Evolutionary conservation across 495 filamentous ascomycete genomes (phyloP).

Genomic region (Aspergillus indologenus): DNA sequence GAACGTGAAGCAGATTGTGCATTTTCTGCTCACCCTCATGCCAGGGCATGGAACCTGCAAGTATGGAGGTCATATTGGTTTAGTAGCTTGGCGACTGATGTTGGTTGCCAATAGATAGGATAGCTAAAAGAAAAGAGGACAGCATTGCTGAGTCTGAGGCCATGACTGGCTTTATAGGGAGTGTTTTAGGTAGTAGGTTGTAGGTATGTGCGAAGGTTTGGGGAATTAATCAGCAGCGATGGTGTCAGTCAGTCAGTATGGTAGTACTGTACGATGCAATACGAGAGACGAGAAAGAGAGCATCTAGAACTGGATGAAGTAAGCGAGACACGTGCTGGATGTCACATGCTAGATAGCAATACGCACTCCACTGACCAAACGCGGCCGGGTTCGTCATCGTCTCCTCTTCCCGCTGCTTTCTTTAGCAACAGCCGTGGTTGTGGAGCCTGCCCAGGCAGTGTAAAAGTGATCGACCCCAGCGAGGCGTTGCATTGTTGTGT

Average conservation of each 20-base stretch:
- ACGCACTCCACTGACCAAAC: neutral
- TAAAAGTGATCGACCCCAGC: slow-evolving; percentile 13
- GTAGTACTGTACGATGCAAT: neutral
- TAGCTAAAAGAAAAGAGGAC: neutral
- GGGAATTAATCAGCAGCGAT: slow-evolving; percentile 2
- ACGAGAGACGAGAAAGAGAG: neutral
- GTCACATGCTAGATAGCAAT: neutral
- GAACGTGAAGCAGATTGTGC: slow-evolving; percentile 45
- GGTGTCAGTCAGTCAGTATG: neutral
- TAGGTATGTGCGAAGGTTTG: neutral
- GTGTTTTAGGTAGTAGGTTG: no score
- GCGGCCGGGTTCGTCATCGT: slow-evolving; percentile 11
- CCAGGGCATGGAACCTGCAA: slow-evolving; percentile 38
- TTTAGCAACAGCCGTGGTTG: slow-evolving; percentile 22
- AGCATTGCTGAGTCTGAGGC: neutral
- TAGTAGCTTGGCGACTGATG: neutral
- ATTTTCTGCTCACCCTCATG: slow-evolving; percentile 53
- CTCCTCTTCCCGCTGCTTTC: slow-evolving; percentile 13
- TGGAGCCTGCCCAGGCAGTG: no score
- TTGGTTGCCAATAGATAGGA: neutral
- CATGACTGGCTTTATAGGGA: no score
- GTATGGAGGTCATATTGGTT: slow-evolving; percentile 40
- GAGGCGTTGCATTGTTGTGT: slow-evolving; percentile 13
- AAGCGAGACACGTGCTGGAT: neutral
- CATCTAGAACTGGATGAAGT: neutral